Percentiles rank a stretch among this genome's conserved stretches.
phyloP scores from a whole-genome alignment of 192 early-diverging fungal species.

The Umbelopsis sp. region DNA sequence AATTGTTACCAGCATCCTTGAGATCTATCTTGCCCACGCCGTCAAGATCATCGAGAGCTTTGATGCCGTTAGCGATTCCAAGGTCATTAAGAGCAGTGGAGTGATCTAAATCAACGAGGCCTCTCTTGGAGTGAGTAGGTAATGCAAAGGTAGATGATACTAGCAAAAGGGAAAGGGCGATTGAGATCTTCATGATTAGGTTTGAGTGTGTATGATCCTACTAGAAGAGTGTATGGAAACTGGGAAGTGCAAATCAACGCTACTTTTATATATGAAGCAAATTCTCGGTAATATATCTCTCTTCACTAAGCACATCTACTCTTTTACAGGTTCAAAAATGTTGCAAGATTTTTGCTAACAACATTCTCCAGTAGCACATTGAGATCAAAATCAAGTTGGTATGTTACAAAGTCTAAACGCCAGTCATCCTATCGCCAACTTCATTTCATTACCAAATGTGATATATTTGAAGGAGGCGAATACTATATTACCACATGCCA shows the following conservation, averaged over 20 bases:
- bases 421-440: too few species aligned
- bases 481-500: too few species aligned
- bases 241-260: background rate
- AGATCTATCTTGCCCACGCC: background rate
- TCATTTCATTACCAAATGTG: too few species aligned
- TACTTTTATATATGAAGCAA: too few species aligned
- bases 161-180: background rate
- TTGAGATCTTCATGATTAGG: conserved; percentile 7
- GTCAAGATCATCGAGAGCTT: background rate
- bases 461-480: too few species aligned
- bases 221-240: background rate
- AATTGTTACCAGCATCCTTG: background rate
- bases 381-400: too few species aligned
- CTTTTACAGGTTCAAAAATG: too few species aligned
- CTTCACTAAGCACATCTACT: too few species aligned
- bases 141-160: background rate
- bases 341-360: too few species aligned
- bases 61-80: background rate
- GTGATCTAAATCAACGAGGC: background rate
- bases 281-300: too few species aligned
- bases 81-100: background rate
- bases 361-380: too few species aligned
- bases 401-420: too few species aligned
- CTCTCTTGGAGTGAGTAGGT: background rate
- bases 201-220: background rate